phyloP scores from a whole-genome alignment of 2,329 filamentous ascomycete species.

The Aspergillus floridensis region DNA sequence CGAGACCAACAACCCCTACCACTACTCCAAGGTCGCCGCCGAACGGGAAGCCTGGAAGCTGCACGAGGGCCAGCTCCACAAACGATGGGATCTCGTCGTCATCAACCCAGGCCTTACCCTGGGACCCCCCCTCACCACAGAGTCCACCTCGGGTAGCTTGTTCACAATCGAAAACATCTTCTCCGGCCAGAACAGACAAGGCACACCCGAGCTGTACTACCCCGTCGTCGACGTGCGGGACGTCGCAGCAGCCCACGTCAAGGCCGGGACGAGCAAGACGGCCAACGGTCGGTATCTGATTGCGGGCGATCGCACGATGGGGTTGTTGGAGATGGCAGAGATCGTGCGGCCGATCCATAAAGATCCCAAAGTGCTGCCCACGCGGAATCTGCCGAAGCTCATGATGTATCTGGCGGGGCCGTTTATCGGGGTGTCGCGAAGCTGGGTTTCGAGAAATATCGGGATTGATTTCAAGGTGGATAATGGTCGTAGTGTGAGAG shows the following conservation, averaged over 20 bases:
- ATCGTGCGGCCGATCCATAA: constrained; percentile 9
- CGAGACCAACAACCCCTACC: constrained; percentile 26
- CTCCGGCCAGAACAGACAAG: constrained; percentile 23
- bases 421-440: constrained; percentile 18
- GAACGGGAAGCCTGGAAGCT: constrained; percentile 29
- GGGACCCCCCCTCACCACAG: constrained; percentile 20
- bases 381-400: constrained; percentile 5
- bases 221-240: constrained; percentile 16
- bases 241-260: constrained; percentile 15
- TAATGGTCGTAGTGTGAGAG: constrained; percentile 19
- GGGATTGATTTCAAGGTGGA: constrained; percentile 22
- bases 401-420: constrained; percentile 18
- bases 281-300: constrained; percentile 16
- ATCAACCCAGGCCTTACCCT: constrained; percentile 28
- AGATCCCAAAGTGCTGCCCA: constrained; percentile 4
- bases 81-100: constrained; percentile 27
- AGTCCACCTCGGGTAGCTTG: constrained; percentile 27
- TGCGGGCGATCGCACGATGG: constrained; percentile 3
- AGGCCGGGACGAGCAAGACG: constrained; percentile 9
- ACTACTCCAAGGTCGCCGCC: constrained; percentile 28
- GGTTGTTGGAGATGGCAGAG: constrained; percentile 13
- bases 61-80: constrained; percentile 13
- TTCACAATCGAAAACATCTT: constrained; percentile 27
- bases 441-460: constrained; percentile 20
- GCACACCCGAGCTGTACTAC: constrained; percentile 26